Evolutionary conservation across 495 filamentous ascomycete species (phyloP).

Genomic region (Endocarpon pusillum): DNA sequence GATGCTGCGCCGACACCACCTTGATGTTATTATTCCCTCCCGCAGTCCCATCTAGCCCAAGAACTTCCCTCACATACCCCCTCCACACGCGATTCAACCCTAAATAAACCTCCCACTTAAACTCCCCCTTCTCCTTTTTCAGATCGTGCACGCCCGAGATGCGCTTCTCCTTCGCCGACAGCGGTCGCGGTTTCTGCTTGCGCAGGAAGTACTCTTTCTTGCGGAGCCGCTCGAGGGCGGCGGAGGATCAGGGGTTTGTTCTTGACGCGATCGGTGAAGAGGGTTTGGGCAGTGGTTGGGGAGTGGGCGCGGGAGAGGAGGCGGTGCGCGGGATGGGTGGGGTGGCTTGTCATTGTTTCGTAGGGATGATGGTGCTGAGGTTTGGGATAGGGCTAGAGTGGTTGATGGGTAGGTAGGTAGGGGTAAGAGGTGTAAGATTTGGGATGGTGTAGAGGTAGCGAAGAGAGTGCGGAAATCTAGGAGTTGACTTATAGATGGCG

Average conservation of each 20-base stretch:
- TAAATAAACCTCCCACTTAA: constrained; percentile 60
- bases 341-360: no score
- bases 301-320: constrained; percentile 64
- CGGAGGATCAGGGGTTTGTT: constrained; percentile 67
- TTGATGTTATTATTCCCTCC: constrained; percentile 27
- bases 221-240: constrained; percentile 36
- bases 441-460: no score
- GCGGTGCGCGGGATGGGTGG: constrained; percentile 35
- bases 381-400: background rate
- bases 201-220: constrained; percentile 36
- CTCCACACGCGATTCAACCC: constrained; percentile 65
- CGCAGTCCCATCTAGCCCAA: constrained; percentile 30
- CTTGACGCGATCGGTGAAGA: constrained; percentile 68
- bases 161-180: constrained; percentile 70
- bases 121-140: constrained; percentile 41
- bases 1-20: constrained; percentile 30
- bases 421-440: no score
- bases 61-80: constrained; percentile 61
- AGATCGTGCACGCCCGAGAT: constrained; percentile 54
- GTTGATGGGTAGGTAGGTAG: no score
- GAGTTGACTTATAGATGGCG: no score
- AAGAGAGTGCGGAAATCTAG: no score
- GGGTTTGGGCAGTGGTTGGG: constrained; percentile 43
- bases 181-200: constrained; percentile 50
- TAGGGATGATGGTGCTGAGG: no score